Percentiles rank a stretch among this genome's conserved stretches.
Conservation (phyloP, 2,329 filamentous ascomycete species). For the Dendryphion nanum region DNA sequence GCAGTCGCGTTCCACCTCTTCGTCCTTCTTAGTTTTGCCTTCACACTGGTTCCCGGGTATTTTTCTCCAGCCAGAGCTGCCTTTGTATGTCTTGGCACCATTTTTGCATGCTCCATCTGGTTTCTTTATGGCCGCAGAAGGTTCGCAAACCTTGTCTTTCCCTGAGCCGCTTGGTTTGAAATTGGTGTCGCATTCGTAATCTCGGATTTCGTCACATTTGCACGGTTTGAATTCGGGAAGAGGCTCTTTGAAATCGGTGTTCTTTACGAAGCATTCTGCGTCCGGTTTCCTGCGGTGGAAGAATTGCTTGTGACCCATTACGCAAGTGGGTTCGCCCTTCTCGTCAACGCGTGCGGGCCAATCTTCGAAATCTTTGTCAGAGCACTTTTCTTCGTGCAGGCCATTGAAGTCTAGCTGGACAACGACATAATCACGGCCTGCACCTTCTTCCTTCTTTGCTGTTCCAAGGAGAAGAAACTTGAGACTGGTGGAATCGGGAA, state of each 20-base stretch:
- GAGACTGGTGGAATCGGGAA: slow-evolving; percentile 86
- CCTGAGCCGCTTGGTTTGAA: slow-evolving; percentile 56
- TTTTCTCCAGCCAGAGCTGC: slow-evolving; percentile 84
- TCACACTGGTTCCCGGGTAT: slow-evolving; percentile 67
- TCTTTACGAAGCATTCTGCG: slow-evolving; percentile 83
- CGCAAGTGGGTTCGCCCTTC: slow-evolving; percentile 76
- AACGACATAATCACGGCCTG: slow-evolving; percentile 59
- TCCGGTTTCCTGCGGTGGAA: slow-evolving; percentile 83
- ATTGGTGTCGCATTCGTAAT: slow-evolving; percentile 97
- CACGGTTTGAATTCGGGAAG: slow-evolving; percentile 69
- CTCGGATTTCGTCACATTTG: slow-evolving; percentile 69
- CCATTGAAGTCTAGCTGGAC: slow-evolving; percentile 81
- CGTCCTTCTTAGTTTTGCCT: slow-evolving; percentile 43
- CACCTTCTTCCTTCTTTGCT: slow-evolving; percentile 39
- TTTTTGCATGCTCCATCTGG: slow-evolving; percentile 75
- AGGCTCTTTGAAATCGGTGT: slow-evolving; percentile 74
- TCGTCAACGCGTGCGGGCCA: slow-evolving; percentile 84
- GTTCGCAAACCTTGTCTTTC: slow-evolving; percentile 66
- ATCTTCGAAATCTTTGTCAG: slow-evolving; percentile 73
- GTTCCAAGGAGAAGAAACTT: slow-evolving; percentile 79
- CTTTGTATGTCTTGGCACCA: slow-evolving; percentile 71
- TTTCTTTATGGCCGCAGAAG: slow-evolving; percentile 59
- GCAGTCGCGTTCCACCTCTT: slow-evolving; percentile 70
- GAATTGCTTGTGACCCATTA: slow-evolving; percentile 95
- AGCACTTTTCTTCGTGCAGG: slow-evolving; percentile 77